These are phyloP conservation scores for Leccinum ochraceum DNA, from an alignment of 768 basidiomycete species.

Conservation along the genomic window DNA sequence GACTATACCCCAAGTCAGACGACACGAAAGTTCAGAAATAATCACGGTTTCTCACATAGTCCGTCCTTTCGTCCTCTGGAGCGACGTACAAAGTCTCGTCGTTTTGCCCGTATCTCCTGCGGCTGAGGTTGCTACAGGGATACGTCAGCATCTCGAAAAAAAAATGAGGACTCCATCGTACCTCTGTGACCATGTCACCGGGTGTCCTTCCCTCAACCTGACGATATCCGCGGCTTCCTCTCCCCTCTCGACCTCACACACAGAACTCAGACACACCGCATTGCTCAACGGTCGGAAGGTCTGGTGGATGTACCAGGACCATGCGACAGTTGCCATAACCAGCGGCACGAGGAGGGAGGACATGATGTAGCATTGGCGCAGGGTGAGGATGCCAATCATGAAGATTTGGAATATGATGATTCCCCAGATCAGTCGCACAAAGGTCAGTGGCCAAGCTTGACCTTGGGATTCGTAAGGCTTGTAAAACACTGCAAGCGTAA, in stretches of 20 bases:
- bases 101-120: conserved; percentile 87
- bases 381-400: conserved; percentile 95
- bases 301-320: conserved; percentile 77
- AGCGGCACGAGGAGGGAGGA: conserved; percentile 73
- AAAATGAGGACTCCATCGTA: conserved; percentile 23
- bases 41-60: conserved; percentile 61
- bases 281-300: conserved; percentile 72
- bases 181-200: conserved; percentile 90
- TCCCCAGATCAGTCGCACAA: conserved; percentile 89
- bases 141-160: conserved; percentile 1
- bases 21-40: neutral
- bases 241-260: conserved; percentile 87
- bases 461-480: conserved; percentile 98
- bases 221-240: conserved; percentile 81
- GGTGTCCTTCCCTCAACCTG: conserved; percentile 76
- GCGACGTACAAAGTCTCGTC: conserved; percentile 96
- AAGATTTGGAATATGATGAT: conserved; percentile 92
- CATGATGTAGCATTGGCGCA: conserved; percentile 55
- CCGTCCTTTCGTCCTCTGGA: conserved; percentile 89
- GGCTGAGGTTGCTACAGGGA: conserved; percentile 70
- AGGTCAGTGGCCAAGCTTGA: conserved; percentile 97
- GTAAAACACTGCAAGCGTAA: conserved; percentile 76
- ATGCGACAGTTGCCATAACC: conserved; percentile 69
- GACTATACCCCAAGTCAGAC: conserved; percentile 49
- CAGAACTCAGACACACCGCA: conserved; percentile 82